phyloP scores from a whole-genome alignment of 768 basidiomycete genomes.

The Sistotremastrum niveocremeum region DNA sequence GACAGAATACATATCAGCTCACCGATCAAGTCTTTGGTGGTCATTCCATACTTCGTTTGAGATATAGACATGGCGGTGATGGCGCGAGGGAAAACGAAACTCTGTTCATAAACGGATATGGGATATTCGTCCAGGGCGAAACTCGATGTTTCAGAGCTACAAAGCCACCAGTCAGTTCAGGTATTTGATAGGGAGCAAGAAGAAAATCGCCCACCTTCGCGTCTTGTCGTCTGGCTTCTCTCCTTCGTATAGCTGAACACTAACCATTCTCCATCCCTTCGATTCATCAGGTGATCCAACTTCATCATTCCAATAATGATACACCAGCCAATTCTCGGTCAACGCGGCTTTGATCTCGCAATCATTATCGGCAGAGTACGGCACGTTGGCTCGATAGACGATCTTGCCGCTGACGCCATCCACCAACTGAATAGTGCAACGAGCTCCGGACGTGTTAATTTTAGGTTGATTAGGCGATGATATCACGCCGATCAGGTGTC shows the following conservation, averaged over 20 bases:
- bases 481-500: slow-evolving; percentile 54
- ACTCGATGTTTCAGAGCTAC: slow-evolving; percentile 38
- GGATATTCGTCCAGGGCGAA: slow-evolving; percentile 36
- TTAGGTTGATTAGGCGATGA: slow-evolving; percentile 24
- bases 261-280: slow-evolving; percentile 63
- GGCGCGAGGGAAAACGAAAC: slow-evolving; percentile 55
- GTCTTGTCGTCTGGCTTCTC: slow-evolving; percentile 50
- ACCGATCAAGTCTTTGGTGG: slow-evolving; percentile 80
- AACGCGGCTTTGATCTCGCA: slow-evolving; percentile 62
- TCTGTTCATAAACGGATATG: slow-evolving; percentile 50
- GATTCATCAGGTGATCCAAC: slow-evolving; percentile 29
- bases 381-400: slow-evolving; percentile 51
- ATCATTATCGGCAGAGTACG: slow-evolving; percentile 22
- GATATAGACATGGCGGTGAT: slow-evolving; percentile 64
- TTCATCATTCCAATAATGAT: slow-evolving; percentile 65
- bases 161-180: neutral
- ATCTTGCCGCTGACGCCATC: slow-evolving; percentile 69
- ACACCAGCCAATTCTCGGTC: slow-evolving; percentile 88
- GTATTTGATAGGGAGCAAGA: neutral
- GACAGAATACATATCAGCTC: slow-evolving; percentile 12
- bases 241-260: slow-evolving; percentile 86
- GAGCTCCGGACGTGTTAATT: slow-evolving; percentile 6
- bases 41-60: slow-evolving; percentile 78
- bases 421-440: slow-evolving; percentile 63
- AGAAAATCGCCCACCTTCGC: slow-evolving; percentile 38